phyloP scores from a whole-genome alignment of 106 monocot species.

The Allium cepa region DNA sequence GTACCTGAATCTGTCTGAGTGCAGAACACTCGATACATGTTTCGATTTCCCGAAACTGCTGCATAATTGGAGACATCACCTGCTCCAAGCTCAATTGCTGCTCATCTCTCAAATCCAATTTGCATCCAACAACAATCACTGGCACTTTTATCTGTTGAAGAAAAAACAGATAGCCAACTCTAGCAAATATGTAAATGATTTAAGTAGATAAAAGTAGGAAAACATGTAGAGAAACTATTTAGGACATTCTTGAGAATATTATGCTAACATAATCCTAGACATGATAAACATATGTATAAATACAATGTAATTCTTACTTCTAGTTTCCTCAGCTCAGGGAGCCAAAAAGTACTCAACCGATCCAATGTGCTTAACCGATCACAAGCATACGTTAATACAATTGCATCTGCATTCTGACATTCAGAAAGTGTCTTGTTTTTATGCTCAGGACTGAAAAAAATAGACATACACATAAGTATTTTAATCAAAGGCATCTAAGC shows the following conservation, averaged over 20 bases:
- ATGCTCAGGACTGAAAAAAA: slow-evolving; percentile 50
- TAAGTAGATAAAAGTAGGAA: no score
- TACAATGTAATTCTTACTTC: slow-evolving; percentile 25
- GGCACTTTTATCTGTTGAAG: slow-evolving; percentile 67
- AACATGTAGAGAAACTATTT: no score
- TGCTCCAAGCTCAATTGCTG: slow-evolving; percentile 81
- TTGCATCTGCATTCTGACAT: slow-evolving; percentile 64
- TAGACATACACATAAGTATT: not conserved
- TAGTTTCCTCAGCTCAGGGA: slow-evolving; percentile 81
- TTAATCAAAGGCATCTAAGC: no score
- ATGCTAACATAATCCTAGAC: no score
- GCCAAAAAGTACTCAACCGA: slow-evolving; percentile 84
- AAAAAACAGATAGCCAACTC: not conserved
- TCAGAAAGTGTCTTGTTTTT: slow-evolving; percentile 55
- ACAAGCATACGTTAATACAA: slow-evolving; percentile 91
- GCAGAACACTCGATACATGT: slow-evolving; percentile 97
- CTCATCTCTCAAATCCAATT: slow-evolving; percentile 85
- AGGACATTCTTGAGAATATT: no score
- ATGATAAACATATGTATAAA: no score
- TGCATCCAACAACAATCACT: slow-evolving; percentile 89
- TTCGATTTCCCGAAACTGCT: slow-evolving; percentile 92
- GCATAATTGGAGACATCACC: slow-evolving; percentile 97
- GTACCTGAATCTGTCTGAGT: slow-evolving; percentile 88
- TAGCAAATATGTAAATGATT: no score
- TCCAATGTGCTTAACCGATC: slow-evolving; percentile 80